Evolutionary conservation across 2,329 filamentous ascomycete species (phyloP), one percentile per base, ranked within the genome.

Genomic region (Fusarium neocosmosporiellum): DNA sequence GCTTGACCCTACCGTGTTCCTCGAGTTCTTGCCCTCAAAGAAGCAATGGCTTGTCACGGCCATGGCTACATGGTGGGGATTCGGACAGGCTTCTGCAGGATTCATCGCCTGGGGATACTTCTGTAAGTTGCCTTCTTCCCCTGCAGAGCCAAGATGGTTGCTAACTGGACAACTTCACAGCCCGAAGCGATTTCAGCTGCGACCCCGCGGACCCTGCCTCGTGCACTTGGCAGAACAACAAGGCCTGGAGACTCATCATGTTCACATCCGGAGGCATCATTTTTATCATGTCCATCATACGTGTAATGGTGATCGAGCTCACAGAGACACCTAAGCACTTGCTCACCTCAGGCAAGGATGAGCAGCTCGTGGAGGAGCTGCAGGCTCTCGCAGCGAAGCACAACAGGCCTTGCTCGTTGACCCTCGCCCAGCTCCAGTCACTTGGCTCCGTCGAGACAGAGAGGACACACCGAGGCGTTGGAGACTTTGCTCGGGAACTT

Each of bases 1-100:
- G 1, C 81, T 92, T 2, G 90, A 92, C 71, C 91, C 90, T 5
- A 84, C 84, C 5, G 83, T 86, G 39, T 85, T 86, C 61, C 79
- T 86, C 29, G 85, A 86, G 70, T 86, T 83, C 64, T 77, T 86
- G 8, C 84, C 85, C 0, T 78, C 86, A 20, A 84, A 86, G 63
- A 85, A 90, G 75, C 90, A 92, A 77, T 93, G 90, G 89, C 84
- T 92, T 27, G 77, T 92, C 22, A 92, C 89, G 1, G 82, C 90
- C 24, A 84, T 92, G 79, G 89, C 90, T 3, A 65, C 67, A 24
- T 87, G 86, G 86, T 88, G 85, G 84, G 85, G 84, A 0, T 54
- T 87, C 8, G 86, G 86, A 3, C 84, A 87, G 72, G 81, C 85
- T 6, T 79, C 86, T 63, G 80, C 84, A n/a, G 83, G 87, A 27